Evolutionary conservation across 2,329 filamentous ascomycete species (phyloP).

Genomic region (Paraphaeosphaeria minitans): DNA sequence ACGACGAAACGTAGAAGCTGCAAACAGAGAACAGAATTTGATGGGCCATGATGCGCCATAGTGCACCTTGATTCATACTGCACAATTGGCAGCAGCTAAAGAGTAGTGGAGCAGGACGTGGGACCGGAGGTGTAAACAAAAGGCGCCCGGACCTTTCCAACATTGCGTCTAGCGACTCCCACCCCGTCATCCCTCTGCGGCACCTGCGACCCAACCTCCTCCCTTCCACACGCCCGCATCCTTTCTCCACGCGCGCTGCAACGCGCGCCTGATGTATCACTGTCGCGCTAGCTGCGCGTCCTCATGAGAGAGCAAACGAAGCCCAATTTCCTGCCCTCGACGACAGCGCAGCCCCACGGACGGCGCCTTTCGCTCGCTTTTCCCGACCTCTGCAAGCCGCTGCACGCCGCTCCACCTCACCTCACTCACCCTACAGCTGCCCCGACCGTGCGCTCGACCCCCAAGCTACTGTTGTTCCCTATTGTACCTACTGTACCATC

Average conservation of each 20-base stretch:
- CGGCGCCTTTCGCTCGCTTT: conserved; percentile 17
- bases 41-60: too few relatives aligned
- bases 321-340: conserved; percentile 18
- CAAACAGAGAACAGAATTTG: background rate
- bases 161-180: conserved; percentile 2
- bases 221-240: conserved; percentile 23
- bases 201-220: conserved; percentile 37
- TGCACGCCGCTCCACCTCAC: conserved; percentile 1
- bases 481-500: background rate
- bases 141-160: conserved; percentile 11
- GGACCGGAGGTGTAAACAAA: conserved; percentile 3
- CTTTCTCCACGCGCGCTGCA: conserved; percentile 33
- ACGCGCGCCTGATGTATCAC: conserved; percentile 24
- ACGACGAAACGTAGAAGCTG: background rate
- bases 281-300: conserved; percentile 19
- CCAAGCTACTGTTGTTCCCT: background rate
- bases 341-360: conserved; percentile 16
- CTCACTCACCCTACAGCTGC: background rate
- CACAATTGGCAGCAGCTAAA: background rate
- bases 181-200: conserved; percentile 23
- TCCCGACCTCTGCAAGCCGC: conserved; percentile 1
- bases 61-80: background rate
- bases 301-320: conserved; percentile 32
- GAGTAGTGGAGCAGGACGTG: background rate
- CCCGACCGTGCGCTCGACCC: background rate